phyloP scores from a whole-genome alignment of 257 asterid species.

The Striga asiatica region DNA sequence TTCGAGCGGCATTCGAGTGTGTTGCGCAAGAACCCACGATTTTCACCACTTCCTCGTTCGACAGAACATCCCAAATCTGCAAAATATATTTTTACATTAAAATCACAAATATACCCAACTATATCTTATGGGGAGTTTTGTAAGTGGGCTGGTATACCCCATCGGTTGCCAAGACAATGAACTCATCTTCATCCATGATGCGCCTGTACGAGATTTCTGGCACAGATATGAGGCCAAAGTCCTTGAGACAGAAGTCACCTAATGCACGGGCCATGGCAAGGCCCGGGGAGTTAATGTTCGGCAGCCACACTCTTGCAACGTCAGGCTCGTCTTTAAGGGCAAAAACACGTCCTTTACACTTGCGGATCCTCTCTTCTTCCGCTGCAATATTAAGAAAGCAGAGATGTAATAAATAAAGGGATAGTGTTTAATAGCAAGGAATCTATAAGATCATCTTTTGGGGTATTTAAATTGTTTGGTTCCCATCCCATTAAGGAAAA shows the following conservation, averaged over 20 bases:
- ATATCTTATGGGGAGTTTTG: neutral
- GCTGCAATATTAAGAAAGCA: constrained; percentile 22
- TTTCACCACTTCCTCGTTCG: constrained; percentile 42
- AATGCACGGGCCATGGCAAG: constrained; percentile 81
- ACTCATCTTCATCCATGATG: constrained; percentile 47
- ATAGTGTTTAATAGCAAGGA: no score
- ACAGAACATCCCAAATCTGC: constrained; percentile 59
- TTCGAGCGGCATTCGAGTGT: constrained; percentile 37
- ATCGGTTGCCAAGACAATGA: constrained; percentile 55
- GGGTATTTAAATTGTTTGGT: no score
- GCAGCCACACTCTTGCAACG: constrained; percentile 70
- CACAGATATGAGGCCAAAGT: constrained; percentile 59
- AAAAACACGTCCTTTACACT: constrained; percentile 63
- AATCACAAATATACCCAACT: neutral
- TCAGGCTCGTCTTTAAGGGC: constrained; percentile 60
- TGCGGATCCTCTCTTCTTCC: constrained; percentile 56
- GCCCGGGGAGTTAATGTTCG: constrained; percentile 55
- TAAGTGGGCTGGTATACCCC: constrained; percentile 35
- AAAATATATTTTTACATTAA: neutral
- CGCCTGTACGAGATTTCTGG: constrained; percentile 52
- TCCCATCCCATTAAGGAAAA: no score
- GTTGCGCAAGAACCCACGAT: constrained; percentile 38
- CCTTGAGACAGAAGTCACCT: constrained; percentile 75
- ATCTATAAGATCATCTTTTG: no score
- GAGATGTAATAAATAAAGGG: neutral